Conservation (phyloP, 768 basidiomycete genomes). For the Mycena olivaceomarginata region DNA sequence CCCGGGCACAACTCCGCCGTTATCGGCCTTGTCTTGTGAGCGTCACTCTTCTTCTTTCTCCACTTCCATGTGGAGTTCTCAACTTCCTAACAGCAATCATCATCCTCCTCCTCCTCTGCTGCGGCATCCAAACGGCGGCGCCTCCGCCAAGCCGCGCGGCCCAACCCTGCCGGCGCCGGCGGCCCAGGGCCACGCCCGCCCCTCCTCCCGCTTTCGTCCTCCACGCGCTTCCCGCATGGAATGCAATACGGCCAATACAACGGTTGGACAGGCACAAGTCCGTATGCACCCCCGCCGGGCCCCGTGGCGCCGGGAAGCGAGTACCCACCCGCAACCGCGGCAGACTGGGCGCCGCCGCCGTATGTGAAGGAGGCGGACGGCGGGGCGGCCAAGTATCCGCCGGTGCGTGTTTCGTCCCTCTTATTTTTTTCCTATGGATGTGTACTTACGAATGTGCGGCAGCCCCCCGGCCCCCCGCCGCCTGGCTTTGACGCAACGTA, state of each 20-base stretch:
- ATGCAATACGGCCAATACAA: slow-evolving; percentile 26
- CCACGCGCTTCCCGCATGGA: slow-evolving; percentile 25
- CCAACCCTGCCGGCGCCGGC: too few species aligned
- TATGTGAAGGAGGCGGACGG: slow-evolving; percentile 36
- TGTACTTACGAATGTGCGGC: too few species aligned
- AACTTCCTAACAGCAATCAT: slow-evolving; percentile 7
- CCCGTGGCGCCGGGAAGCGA: slow-evolving; percentile 10
- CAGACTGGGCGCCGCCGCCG: slow-evolving; percentile 40
- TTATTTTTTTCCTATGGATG: not conserved
- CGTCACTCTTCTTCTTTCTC: not conserved
- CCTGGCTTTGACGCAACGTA: slow-evolving; percentile 28
- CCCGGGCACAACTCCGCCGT: not conserved
- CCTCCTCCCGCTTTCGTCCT: not conserved
- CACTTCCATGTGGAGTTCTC: not conserved
- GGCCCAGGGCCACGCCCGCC: not conserved
- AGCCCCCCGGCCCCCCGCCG: slow-evolving; percentile 39
- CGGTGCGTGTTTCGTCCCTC: slow-evolving; percentile 20
- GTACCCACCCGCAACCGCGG: slow-evolving; percentile 30
- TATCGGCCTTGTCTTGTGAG: not conserved
- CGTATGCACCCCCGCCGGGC: not conserved
- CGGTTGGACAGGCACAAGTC: too few species aligned
- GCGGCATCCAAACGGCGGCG: slow-evolving; percentile 33
- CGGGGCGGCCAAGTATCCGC: slow-evolving; percentile 2
- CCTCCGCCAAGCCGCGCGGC: not conserved
- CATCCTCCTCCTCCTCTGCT: slow-evolving; percentile 33